A percentile compares a stretch with the other conserved stretches of the same genome.
Conservation (phyloP, 305 asterid species). For the Petunia hybrid region DNA sequence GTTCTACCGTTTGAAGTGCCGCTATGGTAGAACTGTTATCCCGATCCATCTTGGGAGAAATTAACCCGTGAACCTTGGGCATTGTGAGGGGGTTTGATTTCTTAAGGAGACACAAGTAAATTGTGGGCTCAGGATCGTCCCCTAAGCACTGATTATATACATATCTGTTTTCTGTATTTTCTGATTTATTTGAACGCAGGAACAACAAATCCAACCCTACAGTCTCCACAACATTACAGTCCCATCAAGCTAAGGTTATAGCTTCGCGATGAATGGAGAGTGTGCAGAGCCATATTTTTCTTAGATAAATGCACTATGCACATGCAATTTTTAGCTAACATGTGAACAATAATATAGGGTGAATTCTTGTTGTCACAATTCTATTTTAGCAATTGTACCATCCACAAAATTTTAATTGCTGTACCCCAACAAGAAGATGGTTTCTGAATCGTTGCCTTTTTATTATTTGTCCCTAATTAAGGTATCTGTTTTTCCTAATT, state of each 20-base stretch:
- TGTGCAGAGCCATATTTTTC: not conserved
- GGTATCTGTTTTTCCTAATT: not conserved
- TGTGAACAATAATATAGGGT: not conserved
- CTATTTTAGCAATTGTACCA: not conserved
- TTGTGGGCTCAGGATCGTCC: too few species aligned
- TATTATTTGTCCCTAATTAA: not conserved
- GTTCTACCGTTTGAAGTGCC: too few species aligned
- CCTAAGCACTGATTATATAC: too few species aligned
- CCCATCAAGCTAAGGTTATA: not conserved
- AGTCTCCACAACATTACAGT: not conserved
- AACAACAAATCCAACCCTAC: too few species aligned
- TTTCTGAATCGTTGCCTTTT: not conserved
- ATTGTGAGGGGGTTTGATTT: too few species aligned
- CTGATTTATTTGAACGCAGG: too few species aligned
- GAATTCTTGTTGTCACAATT: not conserved
- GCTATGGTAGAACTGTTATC: too few species aligned
- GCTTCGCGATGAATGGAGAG: not conserved
- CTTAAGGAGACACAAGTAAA: too few species aligned
- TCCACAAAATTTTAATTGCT: not conserved
- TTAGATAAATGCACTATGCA: not conserved
- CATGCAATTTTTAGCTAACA: not conserved
- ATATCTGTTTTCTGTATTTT: too few species aligned
- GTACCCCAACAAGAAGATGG: conserved; percentile 5
- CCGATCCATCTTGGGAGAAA: too few species aligned
- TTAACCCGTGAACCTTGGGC: too few species aligned